These are phyloP conservation scores for Tulasnella sp. DNA, from an alignment of 768 basidiomycete species.

Conservation along the genomic window DNA sequence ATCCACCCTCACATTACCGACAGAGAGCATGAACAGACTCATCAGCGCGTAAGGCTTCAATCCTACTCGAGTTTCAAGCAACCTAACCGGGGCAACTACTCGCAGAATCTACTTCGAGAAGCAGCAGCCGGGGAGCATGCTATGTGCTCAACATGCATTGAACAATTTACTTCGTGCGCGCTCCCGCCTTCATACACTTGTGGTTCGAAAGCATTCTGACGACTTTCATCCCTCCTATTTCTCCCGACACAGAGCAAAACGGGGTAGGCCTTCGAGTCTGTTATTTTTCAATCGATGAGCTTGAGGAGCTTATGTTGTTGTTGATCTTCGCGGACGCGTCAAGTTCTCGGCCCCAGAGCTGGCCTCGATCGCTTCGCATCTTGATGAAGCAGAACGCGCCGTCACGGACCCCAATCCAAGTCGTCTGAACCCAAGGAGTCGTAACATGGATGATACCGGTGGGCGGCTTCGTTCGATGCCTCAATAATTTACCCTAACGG, in stretches of 20 bases:
- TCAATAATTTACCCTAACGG: neutral
- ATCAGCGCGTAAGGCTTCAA: neutral
- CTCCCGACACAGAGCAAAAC: neutral
- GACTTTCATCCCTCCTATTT: neutral
- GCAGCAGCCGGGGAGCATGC: constrained; percentile 70
- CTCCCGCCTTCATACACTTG: constrained; percentile 22
- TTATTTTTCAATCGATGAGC: constrained; percentile 6
- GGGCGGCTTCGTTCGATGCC: constrained; percentile 6
- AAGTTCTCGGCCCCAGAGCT: constrained; percentile 78
- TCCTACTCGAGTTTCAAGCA: neutral
- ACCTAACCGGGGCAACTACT: neutral
- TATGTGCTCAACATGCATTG: constrained; percentile 82
- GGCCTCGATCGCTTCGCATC: constrained; percentile 57
- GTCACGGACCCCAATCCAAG: constrained; percentile 40
- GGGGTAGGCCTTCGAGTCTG: neutral
- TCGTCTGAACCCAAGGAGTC: constrained; percentile 40
- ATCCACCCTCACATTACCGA: neutral
- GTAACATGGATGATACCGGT: constrained; percentile 92
- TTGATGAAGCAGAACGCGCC: constrained; percentile 58
- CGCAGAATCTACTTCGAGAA: constrained; percentile 10
- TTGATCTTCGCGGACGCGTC: constrained; percentile 19
- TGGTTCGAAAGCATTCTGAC: neutral
- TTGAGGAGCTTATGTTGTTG: neutral
- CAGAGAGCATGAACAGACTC: neutral
- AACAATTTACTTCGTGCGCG: constrained; percentile 73